A percentile compares a stretch with the other conserved stretches of the same genome.
Conservation (phyloP, 306 rosid genomes). For the Sicyos edulis region DNA sequence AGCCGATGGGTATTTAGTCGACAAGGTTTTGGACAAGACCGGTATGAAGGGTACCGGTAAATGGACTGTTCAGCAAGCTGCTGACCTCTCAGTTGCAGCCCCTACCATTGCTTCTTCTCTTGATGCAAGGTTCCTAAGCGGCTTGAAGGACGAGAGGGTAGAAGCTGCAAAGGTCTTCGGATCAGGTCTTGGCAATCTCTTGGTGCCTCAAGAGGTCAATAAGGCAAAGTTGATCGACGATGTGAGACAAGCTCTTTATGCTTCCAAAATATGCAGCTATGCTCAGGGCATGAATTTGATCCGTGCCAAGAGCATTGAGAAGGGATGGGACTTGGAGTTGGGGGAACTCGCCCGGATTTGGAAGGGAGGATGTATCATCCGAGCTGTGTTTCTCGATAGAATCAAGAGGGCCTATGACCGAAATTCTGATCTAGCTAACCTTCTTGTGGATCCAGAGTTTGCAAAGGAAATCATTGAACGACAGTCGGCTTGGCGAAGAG, state of each 20-base stretch:
- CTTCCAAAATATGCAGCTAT: constrained; percentile 75
- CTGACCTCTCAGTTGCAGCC: constrained; percentile 65
- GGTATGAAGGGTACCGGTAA: constrained; percentile 86
- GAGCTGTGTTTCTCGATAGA: constrained; percentile 70
- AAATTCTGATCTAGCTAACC: constrained; percentile 61
- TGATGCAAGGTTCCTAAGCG: constrained; percentile 66
- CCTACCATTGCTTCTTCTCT: constrained; percentile 70
- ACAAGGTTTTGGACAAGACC: constrained; percentile 67
- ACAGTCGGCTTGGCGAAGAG: constrained; percentile 75
- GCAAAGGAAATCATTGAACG: constrained; percentile 72
- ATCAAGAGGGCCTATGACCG: constrained; percentile 77
- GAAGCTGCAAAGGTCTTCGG: constrained; percentile 31
- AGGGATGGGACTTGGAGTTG: constrained; percentile 63
- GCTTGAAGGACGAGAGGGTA: constrained; percentile 65
- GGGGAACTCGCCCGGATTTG: constrained; percentile 75
- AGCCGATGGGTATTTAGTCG: constrained; percentile 60
- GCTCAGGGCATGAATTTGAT: constrained; percentile 78
- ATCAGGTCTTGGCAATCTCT: constrained; percentile 18
- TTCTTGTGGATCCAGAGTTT: constrained; percentile 68
- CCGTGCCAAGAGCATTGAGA: constrained; percentile 65
- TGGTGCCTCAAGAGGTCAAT: constrained; percentile 37
- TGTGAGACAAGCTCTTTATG: constrained; percentile 75
- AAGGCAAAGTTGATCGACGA: constrained; percentile 61
- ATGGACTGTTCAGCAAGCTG: constrained; percentile 86
- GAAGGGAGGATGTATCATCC: constrained; percentile 77